Percentiles rank a stretch among this genome's conserved stretches.
These are phyloP conservation scores for Penicillium psychrosexuale DNA, from an alignment of 2,329 filamentous ascomycete genomes.

Conservation along the genomic window DNA sequence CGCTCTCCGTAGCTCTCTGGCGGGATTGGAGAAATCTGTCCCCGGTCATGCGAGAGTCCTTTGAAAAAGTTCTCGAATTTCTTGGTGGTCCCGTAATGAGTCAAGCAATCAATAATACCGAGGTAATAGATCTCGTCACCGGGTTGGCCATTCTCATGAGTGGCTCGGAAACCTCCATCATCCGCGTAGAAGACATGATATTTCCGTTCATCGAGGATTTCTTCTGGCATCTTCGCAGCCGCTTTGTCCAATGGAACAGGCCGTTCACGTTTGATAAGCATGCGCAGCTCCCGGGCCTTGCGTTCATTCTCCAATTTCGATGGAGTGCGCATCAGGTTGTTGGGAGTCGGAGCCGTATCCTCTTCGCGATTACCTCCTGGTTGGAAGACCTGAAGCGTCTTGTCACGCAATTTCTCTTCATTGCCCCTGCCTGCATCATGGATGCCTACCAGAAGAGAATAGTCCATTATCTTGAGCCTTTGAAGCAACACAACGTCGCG, in stretches of 20 bases:
- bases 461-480: constrained; percentile 94
- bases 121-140: constrained; percentile 96
- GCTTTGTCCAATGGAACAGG: constrained; percentile 89
- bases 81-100: constrained; percentile 92
- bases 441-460: constrained; percentile 90
- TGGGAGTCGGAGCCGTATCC: constrained; percentile 56
- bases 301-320: constrained; percentile 89
- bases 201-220: constrained; percentile 71
- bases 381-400: constrained; percentile 91
- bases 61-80: constrained; percentile 97
- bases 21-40: constrained; percentile 87
- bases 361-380: constrained; percentile 71
- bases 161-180: constrained; percentile 88
- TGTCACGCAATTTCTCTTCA: constrained; percentile 85
- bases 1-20: constrained; percentile 89
- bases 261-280: constrained; percentile 88
- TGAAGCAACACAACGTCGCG: constrained; percentile 84
- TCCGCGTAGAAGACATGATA: constrained; percentile 88
- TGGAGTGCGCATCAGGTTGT: constrained; percentile 78
- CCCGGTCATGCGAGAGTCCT: constrained; percentile 76
- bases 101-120: constrained; percentile 96
- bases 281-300: constrained; percentile 84
- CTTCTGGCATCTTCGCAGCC: constrained; percentile 82
- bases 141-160: constrained; percentile 79
- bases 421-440: constrained; percentile 89